phyloP scores from a whole-genome alignment of 768 basidiomycete genomes.

The Clavaria fumosa region DNA sequence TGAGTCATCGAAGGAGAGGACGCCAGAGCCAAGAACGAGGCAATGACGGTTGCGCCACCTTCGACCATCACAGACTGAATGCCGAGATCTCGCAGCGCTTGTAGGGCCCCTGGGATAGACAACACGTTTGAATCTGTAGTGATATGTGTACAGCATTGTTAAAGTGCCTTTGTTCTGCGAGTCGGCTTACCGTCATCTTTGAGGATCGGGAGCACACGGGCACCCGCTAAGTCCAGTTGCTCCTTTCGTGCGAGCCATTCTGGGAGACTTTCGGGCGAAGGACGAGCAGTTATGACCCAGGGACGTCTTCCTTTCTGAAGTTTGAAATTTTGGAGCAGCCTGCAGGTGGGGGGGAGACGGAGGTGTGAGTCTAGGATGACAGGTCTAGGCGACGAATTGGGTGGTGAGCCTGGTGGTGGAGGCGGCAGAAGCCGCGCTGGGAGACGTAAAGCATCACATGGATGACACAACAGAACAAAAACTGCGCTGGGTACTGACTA shows the following conservation, averaged over 20 bases:
- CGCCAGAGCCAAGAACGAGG: conserved; percentile 38
- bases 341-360: conserved; percentile 49
- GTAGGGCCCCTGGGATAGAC: conserved; percentile 34
- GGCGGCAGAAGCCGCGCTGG: too few species aligned
- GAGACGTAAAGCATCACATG: too few species aligned
- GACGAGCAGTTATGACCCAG: conserved; percentile 46
- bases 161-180: too few species aligned
- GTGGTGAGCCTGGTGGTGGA: conserved; percentile 14
- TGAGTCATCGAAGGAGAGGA: too few species aligned
- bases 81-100: conserved; percentile 34
- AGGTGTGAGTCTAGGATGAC: conserved; percentile 70
- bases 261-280: conserved; percentile 3
- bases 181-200: conserved; percentile 21
- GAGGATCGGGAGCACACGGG: conserved; percentile 39
- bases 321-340: conserved; percentile 50
- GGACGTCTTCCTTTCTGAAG: conserved; percentile 47
- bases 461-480: too few species aligned
- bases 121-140: too few species aligned
- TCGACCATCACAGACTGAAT: conserved; percentile 85
- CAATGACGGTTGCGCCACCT: conserved; percentile 77
- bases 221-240: conserved; percentile 50
- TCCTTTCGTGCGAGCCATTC: conserved; percentile 21
- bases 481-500: conserved; percentile 30
- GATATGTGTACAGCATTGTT: too few species aligned
- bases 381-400: conserved; percentile 53